phyloP scores from a whole-genome alignment of 441 rosid genomes.

The Gossypium davidsonii region DNA sequence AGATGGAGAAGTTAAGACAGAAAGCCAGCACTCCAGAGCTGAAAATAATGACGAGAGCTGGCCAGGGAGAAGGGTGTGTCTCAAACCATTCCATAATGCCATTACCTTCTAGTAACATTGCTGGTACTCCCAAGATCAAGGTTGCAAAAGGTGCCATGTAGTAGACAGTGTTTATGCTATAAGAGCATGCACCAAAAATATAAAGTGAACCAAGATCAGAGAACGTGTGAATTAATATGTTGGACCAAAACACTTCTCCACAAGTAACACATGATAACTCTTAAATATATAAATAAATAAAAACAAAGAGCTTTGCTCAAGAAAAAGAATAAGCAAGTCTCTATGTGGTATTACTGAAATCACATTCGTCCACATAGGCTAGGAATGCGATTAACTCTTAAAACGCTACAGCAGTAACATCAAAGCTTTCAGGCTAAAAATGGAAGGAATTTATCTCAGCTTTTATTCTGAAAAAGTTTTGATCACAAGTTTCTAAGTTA shows the following conservation, averaged over 20 bases:
- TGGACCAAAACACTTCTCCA: background rate
- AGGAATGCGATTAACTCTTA: background rate
- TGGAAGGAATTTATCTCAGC: background rate
- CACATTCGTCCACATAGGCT: background rate
- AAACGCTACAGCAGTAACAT: background rate
- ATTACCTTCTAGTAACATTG: slow-evolving; percentile 75
- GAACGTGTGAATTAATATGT: background rate
- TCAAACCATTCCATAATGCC: slow-evolving; percentile 77
- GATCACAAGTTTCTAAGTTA: background rate
- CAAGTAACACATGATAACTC: background rate
- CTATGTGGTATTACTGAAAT: background rate
- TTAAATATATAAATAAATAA: background rate
- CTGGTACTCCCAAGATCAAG: slow-evolving; percentile 83
- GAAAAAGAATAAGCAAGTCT: background rate
- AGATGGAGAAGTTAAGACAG: slow-evolving; percentile 96
- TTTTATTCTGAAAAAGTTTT: background rate
- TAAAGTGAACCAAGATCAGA: slow-evolving; percentile 16
- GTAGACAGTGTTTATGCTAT: slow-evolving; percentile 92
- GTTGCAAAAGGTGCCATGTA: slow-evolving; percentile 99
- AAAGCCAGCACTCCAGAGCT: slow-evolving; percentile 91
- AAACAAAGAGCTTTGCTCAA: background rate
- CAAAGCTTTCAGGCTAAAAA: background rate
- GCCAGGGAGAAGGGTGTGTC: slow-evolving; percentile 41
- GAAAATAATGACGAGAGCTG: slow-evolving; percentile 71
- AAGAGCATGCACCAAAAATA: slow-evolving; percentile 9